Base-by-base conservation (phyloP, 768 basidiomycete species). In the Suillus occidentalis region DNA sequence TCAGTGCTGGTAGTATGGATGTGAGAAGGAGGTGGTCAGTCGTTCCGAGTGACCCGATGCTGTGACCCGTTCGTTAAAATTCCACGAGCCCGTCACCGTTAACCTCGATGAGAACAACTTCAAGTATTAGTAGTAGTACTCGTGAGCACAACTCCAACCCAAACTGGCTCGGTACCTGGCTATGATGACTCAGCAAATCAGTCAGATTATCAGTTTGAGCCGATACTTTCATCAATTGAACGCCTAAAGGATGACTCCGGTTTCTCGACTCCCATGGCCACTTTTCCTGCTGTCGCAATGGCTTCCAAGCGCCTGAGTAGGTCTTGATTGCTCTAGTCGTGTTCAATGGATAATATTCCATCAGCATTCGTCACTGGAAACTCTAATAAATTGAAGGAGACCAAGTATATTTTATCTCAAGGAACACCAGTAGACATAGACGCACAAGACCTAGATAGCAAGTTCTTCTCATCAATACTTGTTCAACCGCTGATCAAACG, bases 291-390 rank as follows among this genome's bases (percentile, higher is more conserved):
- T 22, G 13, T 14, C 52, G 57, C 63, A 31, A 77, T 77, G 75
- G 28, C 70, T 31, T 55, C 66, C 42, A 60, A 63, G 63, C 66
- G 63, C 42, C 66, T 77, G 34, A 77, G 75, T 76, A 66, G 28
- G 70, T 60, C n/a, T 20, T 28, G 34, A 22, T 47, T 34, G 40
- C 12, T 34, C 12, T 10, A 50, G 36, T 16, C 5, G n/a, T 43
- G 47, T 14, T 13, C 43, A 42, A 28, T 16, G n/a, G 57, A 77
- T 36, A 16, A 50, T 22, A 6, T 66, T 14, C n/a, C 40, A 59
- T 25, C 63, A 97, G 95, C 91, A 31, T 97, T 98, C 75, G 94
- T 98, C 20, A 98, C 97, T 0, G 94, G 95, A 34, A 98, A 99
- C 74, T 85, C 89, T 22, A 94, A 95, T 81, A 99, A 99, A 76